These are phyloP conservation scores for Coemansia sp. DNA, from an alignment of 192 early-diverging fungal species.

Conservation along the genomic window DNA sequence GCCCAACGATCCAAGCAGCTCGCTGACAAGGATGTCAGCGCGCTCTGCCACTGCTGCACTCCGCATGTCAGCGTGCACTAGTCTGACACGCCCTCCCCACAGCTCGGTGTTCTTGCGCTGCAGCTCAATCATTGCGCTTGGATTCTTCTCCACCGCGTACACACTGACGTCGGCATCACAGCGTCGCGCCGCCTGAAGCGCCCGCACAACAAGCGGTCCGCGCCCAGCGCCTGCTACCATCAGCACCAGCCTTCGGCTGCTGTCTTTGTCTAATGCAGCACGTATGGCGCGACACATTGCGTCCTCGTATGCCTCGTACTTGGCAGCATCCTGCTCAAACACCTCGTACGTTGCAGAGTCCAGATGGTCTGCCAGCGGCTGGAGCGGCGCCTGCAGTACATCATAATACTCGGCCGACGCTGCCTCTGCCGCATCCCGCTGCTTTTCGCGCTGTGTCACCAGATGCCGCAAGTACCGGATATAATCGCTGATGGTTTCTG, in stretches of 20 bases:
- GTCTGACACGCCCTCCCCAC: conserved; percentile 81
- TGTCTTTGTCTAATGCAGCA: conserved; percentile 33
- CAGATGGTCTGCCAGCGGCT: conserved; percentile 95
- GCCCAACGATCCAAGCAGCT: conserved; percentile 96
- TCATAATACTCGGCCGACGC: conserved; percentile 84
- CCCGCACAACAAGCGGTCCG: conserved; percentile 90
- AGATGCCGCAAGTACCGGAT: conserved; percentile 79
- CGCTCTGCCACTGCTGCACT: conserved; percentile 70
- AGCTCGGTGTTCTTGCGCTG: conserved; percentile 68
- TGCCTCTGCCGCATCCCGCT: conserved; percentile 33
- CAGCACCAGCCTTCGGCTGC: conserved; percentile 56
- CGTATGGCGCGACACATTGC: conserved; percentile 63
- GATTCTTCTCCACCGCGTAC: conserved; percentile 95
- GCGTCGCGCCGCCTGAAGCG: conserved; percentile 72
- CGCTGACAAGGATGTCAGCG: conserved; percentile 91
- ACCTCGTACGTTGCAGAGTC: conserved; percentile 93
- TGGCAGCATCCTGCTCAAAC: conserved; percentile 93
- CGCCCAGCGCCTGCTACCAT: conserved; percentile 96
- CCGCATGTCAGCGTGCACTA: conserved; percentile 92
- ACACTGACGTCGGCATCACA: conserved; percentile 64
- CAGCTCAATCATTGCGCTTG: conserved; percentile 86
- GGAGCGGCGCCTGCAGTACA: conserved; percentile 78
- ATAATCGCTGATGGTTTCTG: conserved; percentile 6
- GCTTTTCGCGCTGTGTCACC: conserved; percentile 59
- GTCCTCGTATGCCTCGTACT: conserved; percentile 89